A percentile compares a stretch with the other conserved stretches of the same genome.
Evolutionary conservation across 495 filamentous ascomycete genomes (phyloP).

Genomic region (Glutinoglossum americanum): DNA sequence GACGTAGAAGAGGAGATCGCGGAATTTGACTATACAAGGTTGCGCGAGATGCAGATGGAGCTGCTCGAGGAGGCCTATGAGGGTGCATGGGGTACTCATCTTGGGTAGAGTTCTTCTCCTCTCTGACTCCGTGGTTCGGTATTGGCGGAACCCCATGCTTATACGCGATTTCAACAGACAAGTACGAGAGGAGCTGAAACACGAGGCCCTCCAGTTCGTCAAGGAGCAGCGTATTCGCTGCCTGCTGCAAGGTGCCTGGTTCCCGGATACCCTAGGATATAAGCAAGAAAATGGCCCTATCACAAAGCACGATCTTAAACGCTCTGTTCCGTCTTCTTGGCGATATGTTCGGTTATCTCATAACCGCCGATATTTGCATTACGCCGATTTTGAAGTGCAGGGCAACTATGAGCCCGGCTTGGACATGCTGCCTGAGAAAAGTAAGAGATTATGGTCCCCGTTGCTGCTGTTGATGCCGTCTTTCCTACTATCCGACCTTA

Average conservation of each 20-base stretch:
- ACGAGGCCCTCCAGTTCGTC: conserved; percentile 85
- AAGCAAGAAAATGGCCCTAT: conserved; percentile 18
- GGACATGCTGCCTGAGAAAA: conserved; percentile 55
- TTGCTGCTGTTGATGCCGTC: neutral
- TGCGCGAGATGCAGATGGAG: conserved; percentile 89
- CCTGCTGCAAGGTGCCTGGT: conserved; percentile 78
- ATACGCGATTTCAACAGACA: conserved; percentile 26
- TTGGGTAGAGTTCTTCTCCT: conserved; percentile 18
- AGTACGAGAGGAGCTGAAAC: conserved; percentile 78
- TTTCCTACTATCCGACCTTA: neutral
- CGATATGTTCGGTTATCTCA: conserved; percentile 77
- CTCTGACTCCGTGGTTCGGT: neutral
- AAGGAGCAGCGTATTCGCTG: conserved; percentile 94
- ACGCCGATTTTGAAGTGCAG: conserved; percentile 59
- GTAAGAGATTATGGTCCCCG: conserved; percentile 18
- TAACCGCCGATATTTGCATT: conserved; percentile 80
- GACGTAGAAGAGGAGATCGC: conserved; percentile 78
- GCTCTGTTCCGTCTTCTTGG: conserved; percentile 28
- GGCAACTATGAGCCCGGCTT: conserved; percentile 43
- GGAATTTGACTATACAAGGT: conserved; percentile 53
- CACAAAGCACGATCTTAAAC: conserved; percentile 20
- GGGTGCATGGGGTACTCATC: conserved; percentile 79
- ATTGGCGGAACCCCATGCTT: neutral
- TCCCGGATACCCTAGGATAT: conserved; percentile 32
- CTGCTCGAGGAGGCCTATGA: conserved; percentile 78